These are phyloP conservation scores for Hypoxylon perforatum DNA, from an alignment of 495 filamentous ascomycete genomes.

Conservation along the genomic window DNA sequence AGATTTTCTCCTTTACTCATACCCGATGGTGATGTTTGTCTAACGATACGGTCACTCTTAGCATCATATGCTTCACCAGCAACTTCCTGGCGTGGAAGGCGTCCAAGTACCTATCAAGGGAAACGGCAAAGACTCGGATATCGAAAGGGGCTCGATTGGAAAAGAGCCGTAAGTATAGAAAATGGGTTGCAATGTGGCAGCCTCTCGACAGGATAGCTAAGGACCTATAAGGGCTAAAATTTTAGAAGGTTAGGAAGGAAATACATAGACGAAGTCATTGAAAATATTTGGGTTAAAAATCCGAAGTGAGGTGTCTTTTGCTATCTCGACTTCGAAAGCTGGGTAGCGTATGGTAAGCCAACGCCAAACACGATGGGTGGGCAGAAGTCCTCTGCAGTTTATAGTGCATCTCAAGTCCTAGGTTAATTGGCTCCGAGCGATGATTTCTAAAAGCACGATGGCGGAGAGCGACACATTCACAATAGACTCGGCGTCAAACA, in stretches of 20 bases:
- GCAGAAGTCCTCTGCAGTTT: not conserved
- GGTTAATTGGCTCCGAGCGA: too few species aligned
- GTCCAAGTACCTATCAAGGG: constrained; percentile 9
- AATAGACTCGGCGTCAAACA: too few species aligned
- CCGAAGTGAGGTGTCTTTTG: too few species aligned
- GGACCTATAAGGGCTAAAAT: too few species aligned
- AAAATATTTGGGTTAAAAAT: too few species aligned
- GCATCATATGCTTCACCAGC: constrained; percentile 43
- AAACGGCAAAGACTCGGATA: constrained; percentile 28
- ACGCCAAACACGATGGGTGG: not conserved
- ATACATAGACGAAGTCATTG: too few species aligned
- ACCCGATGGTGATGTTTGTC: not conserved
- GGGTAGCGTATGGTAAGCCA: not conserved
- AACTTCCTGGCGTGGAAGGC: constrained; percentile 30
- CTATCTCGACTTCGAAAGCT: not conserved
- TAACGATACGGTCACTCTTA: constrained; percentile 22
- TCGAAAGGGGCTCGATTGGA: constrained; percentile 37
- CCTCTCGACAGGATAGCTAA: too few species aligned
- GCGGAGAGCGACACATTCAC: too few species aligned
- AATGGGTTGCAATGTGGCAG: too few species aligned
- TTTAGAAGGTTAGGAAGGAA: too few species aligned
- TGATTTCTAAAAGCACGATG: too few species aligned
- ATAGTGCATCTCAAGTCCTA: too few species aligned
- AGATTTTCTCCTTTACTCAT: not conserved
- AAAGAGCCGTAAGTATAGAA: constrained; percentile 22